These are phyloP conservation scores for Pseudogymnoascus sp. DNA, from an alignment of 2,329 filamentous ascomycete genomes.

Conservation along the genomic window DNA sequence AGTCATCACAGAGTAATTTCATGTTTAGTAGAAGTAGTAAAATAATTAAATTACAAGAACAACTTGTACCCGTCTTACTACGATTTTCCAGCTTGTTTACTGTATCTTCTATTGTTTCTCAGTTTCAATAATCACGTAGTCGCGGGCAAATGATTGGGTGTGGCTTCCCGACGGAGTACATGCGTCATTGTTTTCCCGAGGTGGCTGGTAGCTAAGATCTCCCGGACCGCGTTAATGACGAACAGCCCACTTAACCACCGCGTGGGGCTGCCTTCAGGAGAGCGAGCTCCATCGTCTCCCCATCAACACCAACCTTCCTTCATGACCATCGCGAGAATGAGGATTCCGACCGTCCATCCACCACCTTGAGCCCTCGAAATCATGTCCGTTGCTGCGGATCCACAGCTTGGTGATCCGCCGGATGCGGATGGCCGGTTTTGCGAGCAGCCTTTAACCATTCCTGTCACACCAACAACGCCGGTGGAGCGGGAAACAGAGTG, in stretches of 20 bases:
- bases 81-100: background rate
- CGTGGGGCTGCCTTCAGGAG: slow-evolving; percentile 5
- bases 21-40: background rate
- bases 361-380: slow-evolving; percentile 4
- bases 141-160: background rate
- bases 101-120: background rate
- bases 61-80: background rate
- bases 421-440: background rate
- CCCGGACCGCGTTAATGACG: background rate
- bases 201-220: slow-evolving; percentile 3
- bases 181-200: slow-evolving; percentile 1
- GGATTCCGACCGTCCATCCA: background rate
- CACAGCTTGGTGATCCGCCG: background rate
- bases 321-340: background rate
- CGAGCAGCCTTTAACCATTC: background rate
- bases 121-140: background rate
- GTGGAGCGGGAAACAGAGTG: slow-evolving; percentile 40
- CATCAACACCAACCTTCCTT: background rate
- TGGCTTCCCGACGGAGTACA: background rate
- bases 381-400: background rate
- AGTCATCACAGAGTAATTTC: background rate
- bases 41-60: background rate
- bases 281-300: background rate
- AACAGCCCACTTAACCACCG: slow-evolving; percentile 4
- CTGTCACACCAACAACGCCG: background rate